Evolutionary conservation across 352 stramenopile genomes (phyloP).

Genomic region (Pythium brachiatum): DNA sequence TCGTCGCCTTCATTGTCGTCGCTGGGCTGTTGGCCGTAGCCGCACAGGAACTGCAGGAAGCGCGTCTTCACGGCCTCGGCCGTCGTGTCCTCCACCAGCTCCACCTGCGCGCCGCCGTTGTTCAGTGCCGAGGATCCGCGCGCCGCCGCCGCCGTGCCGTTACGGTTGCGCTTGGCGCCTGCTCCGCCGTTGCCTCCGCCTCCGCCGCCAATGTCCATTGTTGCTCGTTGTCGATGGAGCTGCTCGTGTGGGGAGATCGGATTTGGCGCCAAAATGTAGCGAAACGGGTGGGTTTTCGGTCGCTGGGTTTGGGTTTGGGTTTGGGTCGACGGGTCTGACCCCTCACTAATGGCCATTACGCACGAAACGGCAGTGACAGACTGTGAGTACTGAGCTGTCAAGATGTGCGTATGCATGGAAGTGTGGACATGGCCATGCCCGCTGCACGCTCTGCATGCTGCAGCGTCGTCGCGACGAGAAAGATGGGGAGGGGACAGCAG

Average conservation of each 20-base stretch:
- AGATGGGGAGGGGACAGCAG: neutral
- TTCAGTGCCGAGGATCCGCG: slow-evolving; percentile 33
- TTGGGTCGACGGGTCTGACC: neutral
- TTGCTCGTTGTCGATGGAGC: neutral
- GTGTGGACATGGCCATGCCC: neutral
- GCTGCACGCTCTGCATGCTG: neutral
- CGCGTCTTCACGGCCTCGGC: slow-evolving; percentile 81
- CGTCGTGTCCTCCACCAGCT: slow-evolving; percentile 66
- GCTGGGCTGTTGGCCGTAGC: slow-evolving; percentile 54
- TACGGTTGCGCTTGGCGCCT: slow-evolving; percentile 40
- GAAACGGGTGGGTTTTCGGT: slow-evolving; percentile 7
- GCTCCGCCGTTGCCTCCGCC: neutral
- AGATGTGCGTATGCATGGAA: neutral
- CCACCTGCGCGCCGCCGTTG: slow-evolving; percentile 34
- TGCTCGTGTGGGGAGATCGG: neutral
- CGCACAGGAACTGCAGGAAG: slow-evolving; percentile 81
- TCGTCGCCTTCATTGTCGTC: slow-evolving; percentile 6
- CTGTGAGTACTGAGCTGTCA: neutral
- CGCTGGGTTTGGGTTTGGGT: slow-evolving; percentile 2
- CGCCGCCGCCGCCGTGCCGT: slow-evolving; percentile 19
- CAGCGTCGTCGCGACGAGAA: neutral
- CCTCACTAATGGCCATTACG: neutral
- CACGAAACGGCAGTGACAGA: slow-evolving; percentile 1
- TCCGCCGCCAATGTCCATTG: slow-evolving; percentile 17
- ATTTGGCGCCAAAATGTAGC: slow-evolving; percentile 25